A percentile compares a stretch with the other conserved stretches of the same genome.
Evolutionary conservation across 2,329 filamentous ascomycete species (phyloP).

Genomic region (Aureobasidium sp.): DNA sequence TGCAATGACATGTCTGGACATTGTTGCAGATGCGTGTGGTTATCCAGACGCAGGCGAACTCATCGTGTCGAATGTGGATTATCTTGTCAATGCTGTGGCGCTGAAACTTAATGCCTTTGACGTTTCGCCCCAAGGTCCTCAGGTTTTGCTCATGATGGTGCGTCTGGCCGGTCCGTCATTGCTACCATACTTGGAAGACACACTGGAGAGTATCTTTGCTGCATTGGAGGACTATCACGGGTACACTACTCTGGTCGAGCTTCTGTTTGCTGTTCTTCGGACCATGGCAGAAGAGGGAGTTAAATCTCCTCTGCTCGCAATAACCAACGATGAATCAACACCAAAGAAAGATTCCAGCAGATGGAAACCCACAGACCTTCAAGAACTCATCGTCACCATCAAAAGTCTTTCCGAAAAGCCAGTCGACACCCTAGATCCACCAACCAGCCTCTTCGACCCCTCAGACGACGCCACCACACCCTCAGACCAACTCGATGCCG

Average conservation of each 20-base stretch:
- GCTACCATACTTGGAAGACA: conserved; percentile 83
- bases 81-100: conserved; percentile 88
- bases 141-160: conserved; percentile 92
- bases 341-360: neutral
- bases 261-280: conserved; percentile 72
- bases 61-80: conserved; percentile 87
- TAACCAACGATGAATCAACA: conserved; percentile 23
- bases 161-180: conserved; percentile 71
- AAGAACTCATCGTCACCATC: conserved; percentile 31
- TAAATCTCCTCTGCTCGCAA: conserved; percentile 44
- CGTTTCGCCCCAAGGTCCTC: conserved; percentile 81
- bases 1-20: conserved; percentile 74
- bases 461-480: neutral
- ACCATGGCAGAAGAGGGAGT: conserved; percentile 78
- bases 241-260: conserved; percentile 77
- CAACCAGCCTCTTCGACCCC: conserved; percentile 11
- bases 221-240: conserved; percentile 94
- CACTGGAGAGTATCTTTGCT: conserved; percentile 83
- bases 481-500: neutral
- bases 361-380: conserved; percentile 29
- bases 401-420: neutral
- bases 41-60: conserved; percentile 69
- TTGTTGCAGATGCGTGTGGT: conserved; percentile 64
- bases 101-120: conserved; percentile 86
- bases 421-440: neutral